phyloP scores from a whole-genome alignment of 495 filamentous ascomycete genomes.

The Clavariopsis aquatica region DNA sequence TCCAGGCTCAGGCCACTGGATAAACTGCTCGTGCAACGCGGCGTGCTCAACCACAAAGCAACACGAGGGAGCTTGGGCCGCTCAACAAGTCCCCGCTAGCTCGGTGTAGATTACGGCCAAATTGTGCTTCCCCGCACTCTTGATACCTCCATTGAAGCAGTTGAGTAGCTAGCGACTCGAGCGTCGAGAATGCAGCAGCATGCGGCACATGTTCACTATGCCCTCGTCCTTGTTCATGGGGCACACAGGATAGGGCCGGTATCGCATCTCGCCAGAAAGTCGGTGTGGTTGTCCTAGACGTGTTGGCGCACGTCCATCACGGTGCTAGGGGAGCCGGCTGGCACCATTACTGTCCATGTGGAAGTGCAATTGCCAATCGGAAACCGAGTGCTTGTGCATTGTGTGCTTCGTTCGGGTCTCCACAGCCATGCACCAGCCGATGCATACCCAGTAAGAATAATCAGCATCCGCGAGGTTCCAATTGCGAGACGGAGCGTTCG shows the following conservation, averaged over 20 bases:
- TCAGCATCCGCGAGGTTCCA: neutral
- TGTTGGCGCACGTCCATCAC: neutral
- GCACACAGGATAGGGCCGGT: neutral
- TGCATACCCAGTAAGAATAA: neutral
- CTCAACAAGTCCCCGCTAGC: slow-evolving; percentile 5
- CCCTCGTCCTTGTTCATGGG: neutral
- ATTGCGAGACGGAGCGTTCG: neutral
- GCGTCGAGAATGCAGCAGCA: neutral
- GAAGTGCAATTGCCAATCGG: slow-evolving; percentile 12
- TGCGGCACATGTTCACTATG: neutral
- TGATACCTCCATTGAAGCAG: neutral
- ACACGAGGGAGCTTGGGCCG: slow-evolving; percentile 20
- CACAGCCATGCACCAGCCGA: neutral
- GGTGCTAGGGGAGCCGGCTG: neutral
- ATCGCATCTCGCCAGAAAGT: slow-evolving; percentile 6
- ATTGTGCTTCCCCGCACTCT: slow-evolving; percentile 19
- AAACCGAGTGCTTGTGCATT: slow-evolving; percentile 21
- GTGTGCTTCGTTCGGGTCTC: slow-evolving; percentile 15
- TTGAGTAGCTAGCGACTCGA: neutral
- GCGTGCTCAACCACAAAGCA: slow-evolving; percentile 2
- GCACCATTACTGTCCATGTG: neutral
- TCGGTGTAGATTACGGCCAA: neutral
- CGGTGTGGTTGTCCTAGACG: slow-evolving; percentile 12
- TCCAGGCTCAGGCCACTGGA: neutral
- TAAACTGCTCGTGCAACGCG: neutral